A percentile compares a stretch with the other conserved stretches of the same genome.
Evolutionary conservation across 805 yeast species (phyloP).

Genomic region (Nakazawaea laoshanensis): DNA sequence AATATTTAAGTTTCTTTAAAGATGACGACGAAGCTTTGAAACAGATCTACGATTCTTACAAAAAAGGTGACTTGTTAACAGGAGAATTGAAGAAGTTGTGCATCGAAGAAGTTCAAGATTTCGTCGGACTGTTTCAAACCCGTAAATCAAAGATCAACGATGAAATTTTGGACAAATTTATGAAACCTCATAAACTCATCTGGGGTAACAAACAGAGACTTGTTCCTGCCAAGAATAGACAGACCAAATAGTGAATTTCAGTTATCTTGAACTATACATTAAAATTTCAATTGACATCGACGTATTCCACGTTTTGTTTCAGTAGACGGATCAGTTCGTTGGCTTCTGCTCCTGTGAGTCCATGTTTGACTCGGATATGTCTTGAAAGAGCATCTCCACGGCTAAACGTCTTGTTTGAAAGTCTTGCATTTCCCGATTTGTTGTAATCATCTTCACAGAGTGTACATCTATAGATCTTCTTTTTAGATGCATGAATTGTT

Average conservation of each 20-base stretch:
- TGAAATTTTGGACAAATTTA: conserved; percentile 53
- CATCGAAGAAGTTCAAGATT: conserved; percentile 70
- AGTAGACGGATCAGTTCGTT: conserved; percentile 65
- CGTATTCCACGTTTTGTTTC: conserved; percentile 67
- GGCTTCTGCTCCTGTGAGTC: conserved; percentile 58
- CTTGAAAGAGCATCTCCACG: conserved; percentile 92
- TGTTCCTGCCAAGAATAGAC: conserved; percentile 58
- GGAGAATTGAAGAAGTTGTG: conserved; percentile 92
- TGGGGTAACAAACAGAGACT: conserved; percentile 69
- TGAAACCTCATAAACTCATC: conserved; percentile 76
- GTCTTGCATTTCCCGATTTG: conserved; percentile 27
- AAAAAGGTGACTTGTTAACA: conserved; percentile 72
- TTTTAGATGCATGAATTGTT: conserved; percentile 86
- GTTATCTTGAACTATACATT: background rate
- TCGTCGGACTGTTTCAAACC: conserved; percentile 76
- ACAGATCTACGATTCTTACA: conserved; percentile 55
- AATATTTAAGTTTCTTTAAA: conserved; percentile 81
- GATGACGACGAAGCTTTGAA: conserved; percentile 80
- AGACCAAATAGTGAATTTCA: conserved; percentile 22
- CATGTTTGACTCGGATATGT: conserved; percentile 89
- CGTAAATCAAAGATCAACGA: conserved; percentile 62
- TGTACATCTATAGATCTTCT: conserved; percentile 78
- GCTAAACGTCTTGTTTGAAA: conserved; percentile 63
- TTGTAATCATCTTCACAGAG: conserved; percentile 71
- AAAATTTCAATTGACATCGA: conserved; percentile 8